Evolutionary conservation across 371 early-diverging fungal genomes (phyloP).

Genomic region (Saksenaea vasiformis): DNA sequence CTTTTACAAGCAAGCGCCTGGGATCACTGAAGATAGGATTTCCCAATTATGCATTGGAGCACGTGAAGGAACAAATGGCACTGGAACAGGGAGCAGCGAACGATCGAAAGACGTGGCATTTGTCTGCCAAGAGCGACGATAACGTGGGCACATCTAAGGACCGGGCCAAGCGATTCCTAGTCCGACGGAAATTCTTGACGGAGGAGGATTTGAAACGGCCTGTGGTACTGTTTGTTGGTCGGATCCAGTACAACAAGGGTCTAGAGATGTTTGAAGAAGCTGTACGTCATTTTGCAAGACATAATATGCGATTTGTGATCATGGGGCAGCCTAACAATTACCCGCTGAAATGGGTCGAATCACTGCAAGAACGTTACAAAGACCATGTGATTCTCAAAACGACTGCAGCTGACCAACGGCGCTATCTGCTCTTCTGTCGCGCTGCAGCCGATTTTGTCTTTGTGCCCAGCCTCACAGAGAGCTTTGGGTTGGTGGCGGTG

Average conservation of each 20-base stretch:
- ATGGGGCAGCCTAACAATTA: slow-evolving; percentile 66
- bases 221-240: slow-evolving; percentile 60
- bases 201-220: slow-evolving; percentile 51
- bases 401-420: slow-evolving; percentile 41
- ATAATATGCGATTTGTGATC: slow-evolving; percentile 56
- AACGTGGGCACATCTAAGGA: slow-evolving; percentile 49
- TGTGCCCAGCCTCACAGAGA: slow-evolving; percentile 63
- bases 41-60: slow-evolving; percentile 35
- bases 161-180: slow-evolving; percentile 55
- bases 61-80: slow-evolving; percentile 20
- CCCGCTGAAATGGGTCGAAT: slow-evolving; percentile 44
- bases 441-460: slow-evolving; percentile 65
- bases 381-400: slow-evolving; percentile 51
- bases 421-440: slow-evolving; percentile 57
- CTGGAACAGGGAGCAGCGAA: not conserved
- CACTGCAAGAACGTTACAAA: slow-evolving; percentile 41
- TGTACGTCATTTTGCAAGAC: slow-evolving; percentile 29
- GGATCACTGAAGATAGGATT: slow-evolving; percentile 36
- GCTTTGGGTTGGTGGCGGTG: slow-evolving; percentile 64
- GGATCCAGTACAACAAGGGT: slow-evolving; percentile 67
- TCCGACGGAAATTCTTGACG: slow-evolving; percentile 42
- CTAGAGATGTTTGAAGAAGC: slow-evolving; percentile 55
- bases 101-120: slow-evolving; percentile 15
- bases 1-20: slow-evolving; percentile 51
- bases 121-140: slow-evolving; percentile 25